Evolutionary conservation across 2,329 filamentous ascomycete species (phyloP).

Genomic region (Orbilia quercus): DNA sequence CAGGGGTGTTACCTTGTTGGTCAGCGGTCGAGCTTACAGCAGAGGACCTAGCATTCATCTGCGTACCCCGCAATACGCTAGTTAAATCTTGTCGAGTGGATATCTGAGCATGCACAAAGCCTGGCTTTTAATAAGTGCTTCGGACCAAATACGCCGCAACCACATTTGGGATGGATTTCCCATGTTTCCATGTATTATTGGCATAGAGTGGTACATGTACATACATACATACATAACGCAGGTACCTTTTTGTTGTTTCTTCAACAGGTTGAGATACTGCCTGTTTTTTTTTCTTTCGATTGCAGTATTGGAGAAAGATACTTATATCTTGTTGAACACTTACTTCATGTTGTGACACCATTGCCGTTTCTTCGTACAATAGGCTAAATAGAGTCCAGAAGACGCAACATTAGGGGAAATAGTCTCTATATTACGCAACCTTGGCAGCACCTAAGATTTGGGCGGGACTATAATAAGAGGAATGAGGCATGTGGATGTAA

Average conservation of each 20-base stretch:
- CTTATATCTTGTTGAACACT: not conserved
- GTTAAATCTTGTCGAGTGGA: constrained; percentile 13
- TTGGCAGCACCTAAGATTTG: constrained; percentile 22
- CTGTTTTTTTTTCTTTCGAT: too few species aligned
- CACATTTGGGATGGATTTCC: constrained; percentile 18
- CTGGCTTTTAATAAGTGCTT: constrained; percentile 25
- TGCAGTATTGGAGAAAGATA: not conserved
- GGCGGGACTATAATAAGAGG: constrained; percentile 19
- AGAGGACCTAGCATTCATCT: constrained; percentile 12
- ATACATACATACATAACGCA: constrained; percentile 42
- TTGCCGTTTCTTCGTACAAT: constrained; percentile 16
- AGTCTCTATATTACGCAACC: constrained; percentile 49
- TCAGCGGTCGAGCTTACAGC: constrained; percentile 2
- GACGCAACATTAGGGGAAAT: constrained; percentile 34
- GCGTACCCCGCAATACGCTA: constrained; percentile 54
- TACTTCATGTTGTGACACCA: constrained; percentile 8
- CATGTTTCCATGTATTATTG: constrained; percentile 25
- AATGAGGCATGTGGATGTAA: too few species aligned
- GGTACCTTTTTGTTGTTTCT: constrained; percentile 34
- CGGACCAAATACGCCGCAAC: constrained; percentile 17
- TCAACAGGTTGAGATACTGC: too few species aligned
- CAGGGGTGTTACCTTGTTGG: constrained; percentile 19
- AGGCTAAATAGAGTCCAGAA: constrained; percentile 54
- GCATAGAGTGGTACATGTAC: constrained; percentile 35
- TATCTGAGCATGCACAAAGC: constrained; percentile 27